Percentiles rank a stretch among this genome's conserved stretches.
phyloP scores from a whole-genome alignment of 164 flowering plant genomes.

The Vitis rupestris region DNA sequence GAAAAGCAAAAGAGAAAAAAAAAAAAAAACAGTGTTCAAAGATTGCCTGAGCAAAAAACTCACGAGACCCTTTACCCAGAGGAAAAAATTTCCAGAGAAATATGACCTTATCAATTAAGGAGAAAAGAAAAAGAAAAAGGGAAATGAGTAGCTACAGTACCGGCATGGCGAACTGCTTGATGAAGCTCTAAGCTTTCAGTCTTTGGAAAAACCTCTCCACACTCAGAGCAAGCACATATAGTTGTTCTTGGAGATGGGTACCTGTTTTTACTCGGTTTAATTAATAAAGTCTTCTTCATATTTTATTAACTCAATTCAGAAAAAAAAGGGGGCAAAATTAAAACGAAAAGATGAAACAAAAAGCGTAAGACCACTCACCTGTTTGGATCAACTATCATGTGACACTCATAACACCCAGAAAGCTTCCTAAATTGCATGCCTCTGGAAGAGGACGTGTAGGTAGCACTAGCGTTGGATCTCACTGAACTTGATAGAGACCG shows the following conservation, averaged over 20 bases:
- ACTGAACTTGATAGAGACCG: constrained; percentile 33
- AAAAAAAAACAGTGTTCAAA: too few species aligned
- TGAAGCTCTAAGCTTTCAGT: constrained; percentile 85
- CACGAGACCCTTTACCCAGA: too few species aligned
- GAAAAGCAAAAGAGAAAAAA: too few species aligned
- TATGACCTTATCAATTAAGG: background rate
- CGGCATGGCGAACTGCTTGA: constrained; percentile 87
- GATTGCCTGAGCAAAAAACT: too few species aligned
- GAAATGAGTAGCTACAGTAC: constrained; percentile 25
- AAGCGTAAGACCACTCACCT: constrained; percentile 30
- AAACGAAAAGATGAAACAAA: background rate
- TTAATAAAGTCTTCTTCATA: background rate
- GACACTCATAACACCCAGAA: constrained; percentile 77
- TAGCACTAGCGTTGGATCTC: constrained; percentile 39
- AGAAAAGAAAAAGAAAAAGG: too few species aligned
- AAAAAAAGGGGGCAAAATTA: constrained; percentile 2
- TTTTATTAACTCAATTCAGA: background rate
- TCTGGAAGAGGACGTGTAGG: constrained; percentile 35
- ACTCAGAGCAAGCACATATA: constrained; percentile 70
- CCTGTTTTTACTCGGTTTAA: constrained; percentile 28
- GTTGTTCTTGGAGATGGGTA: constrained; percentile 58
- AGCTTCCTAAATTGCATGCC: constrained; percentile 66
- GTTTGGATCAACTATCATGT: constrained; percentile 58
- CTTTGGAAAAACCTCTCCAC: constrained; percentile 93
- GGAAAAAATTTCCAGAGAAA: too few species aligned